phyloP scores from a whole-genome alignment of 192 early-diverging fungal genomes.

The Spizellomyces punctatus region DNA sequence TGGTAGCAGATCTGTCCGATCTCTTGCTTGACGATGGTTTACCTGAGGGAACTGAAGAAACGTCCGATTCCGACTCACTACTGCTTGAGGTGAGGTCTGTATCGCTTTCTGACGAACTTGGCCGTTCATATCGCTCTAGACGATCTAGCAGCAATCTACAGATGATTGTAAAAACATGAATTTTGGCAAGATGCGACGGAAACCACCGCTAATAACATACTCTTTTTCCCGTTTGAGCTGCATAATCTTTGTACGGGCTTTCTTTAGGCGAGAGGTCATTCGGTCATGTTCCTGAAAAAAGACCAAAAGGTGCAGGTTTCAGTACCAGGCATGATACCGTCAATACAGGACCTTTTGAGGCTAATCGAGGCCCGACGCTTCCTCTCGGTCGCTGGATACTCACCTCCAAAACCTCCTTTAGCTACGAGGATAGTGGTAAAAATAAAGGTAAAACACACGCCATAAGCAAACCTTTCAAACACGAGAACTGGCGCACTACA shows the following conservation, averaged over 20 bases:
- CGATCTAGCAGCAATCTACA: conserved; percentile 30
- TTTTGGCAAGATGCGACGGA: background rate
- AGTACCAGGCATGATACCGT: background rate
- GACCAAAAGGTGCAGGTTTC: background rate
- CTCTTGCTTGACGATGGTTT: background rate
- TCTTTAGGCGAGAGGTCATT: conserved; percentile 24
- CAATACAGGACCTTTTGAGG: too few relatives aligned
- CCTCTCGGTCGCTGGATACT: background rate
- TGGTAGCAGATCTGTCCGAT: background rate
- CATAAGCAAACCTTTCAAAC: background rate
- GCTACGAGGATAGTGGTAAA: conserved; percentile 6
- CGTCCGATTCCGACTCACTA: conserved; percentile 16
- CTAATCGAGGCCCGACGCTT: too few relatives aligned
- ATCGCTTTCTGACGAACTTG: conserved; percentile 17
- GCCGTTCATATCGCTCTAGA: conserved; percentile 21
- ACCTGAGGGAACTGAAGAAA: conserved; percentile 17
- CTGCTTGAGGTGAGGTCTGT: conserved; percentile 12
- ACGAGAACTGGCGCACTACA: background rate
- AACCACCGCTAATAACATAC: background rate
- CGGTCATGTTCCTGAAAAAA: conserved; percentile 35
- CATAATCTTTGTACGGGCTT: conserved; percentile 12
- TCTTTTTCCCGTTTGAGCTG: conserved; percentile 36
- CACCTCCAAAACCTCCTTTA: conserved; percentile 40
- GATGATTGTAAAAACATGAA: background rate
- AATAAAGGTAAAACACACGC: background rate